Percentiles rank a stretch among this genome's conserved stretches.
Evolutionary conservation across 305 asterid species (phyloP).

Genomic region (Withania somnifera): DNA sequence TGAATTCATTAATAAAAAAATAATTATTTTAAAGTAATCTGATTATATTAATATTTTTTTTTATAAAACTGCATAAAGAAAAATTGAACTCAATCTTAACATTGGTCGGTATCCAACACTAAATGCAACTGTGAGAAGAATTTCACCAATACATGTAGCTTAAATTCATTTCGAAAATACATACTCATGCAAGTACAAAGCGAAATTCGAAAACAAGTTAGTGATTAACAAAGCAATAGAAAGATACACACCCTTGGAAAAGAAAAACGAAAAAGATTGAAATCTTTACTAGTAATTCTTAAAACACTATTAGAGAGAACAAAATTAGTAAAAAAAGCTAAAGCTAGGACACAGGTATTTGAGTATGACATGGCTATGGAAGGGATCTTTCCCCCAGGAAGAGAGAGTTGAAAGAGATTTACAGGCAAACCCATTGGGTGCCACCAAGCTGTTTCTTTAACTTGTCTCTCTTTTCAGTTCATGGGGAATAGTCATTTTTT

Average conservation of each 20-base stretch:
- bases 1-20: neutral
- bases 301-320: too few relatives aligned
- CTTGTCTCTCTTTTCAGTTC: neutral
- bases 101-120: neutral
- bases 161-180: neutral
- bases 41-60: too few relatives aligned
- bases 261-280: neutral
- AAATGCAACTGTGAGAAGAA: neutral
- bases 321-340: too few relatives aligned
- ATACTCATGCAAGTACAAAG: neutral
- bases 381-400: neutral
- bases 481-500: neutral
- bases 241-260: neutral
- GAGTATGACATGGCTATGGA: neutral
- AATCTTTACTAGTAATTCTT: neutral
- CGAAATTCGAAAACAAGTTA: neutral
- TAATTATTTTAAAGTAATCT: neutral
- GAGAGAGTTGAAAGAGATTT: neutral
- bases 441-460: neutral
- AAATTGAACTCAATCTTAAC: neutral
- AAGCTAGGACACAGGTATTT: neutral
- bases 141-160: neutral
- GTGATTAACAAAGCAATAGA: neutral
- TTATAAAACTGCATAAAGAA: too few relatives aligned
- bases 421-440: conserved; percentile 2